Evolutionary conservation across 73 alveolate species (phyloP).

Genomic region (Paramecium bursaria): DNA sequence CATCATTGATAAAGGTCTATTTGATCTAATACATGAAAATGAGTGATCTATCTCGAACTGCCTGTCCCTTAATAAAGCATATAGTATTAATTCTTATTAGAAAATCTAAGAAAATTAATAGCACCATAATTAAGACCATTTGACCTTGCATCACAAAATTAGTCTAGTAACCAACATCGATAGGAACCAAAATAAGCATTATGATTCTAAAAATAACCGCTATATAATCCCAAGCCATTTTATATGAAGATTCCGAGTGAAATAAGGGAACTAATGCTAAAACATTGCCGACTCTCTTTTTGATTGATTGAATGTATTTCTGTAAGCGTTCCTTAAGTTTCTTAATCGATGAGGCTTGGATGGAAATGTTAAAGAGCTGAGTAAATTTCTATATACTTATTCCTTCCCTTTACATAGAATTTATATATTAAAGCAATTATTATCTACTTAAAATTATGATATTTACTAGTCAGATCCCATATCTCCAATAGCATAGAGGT

Average conservation of each 20-base stretch:
- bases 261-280: conserved; percentile 41
- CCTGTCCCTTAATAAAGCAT: neutral
- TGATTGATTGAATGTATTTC: too few relatives aligned
- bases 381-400: too few relatives aligned
- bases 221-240: conserved; percentile 46
- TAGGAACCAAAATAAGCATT: conserved; percentile 2
- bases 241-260: conserved; percentile 2
- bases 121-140: neutral
- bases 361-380: too few relatives aligned
- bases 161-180: conserved; percentile 6
- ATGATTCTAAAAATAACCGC: neutral
- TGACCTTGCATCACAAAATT: neutral
- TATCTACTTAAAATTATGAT: too few relatives aligned
- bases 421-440: too few relatives aligned
- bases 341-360: too few relatives aligned
- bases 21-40: neutral
- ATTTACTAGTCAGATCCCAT: conserved; percentile 26
- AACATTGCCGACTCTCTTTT: too few relatives aligned
- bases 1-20: neutral
- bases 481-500: conserved; percentile 2
- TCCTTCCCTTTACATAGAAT: too few relatives aligned
- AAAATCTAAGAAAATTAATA: conserved; percentile 14
- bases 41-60: conserved; percentile 11
- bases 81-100: conserved; percentile 1
- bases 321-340: too few relatives aligned